phyloP scores from a whole-genome alignment of 2,329 filamentous ascomycete species.

The Helotiales sp. region DNA sequence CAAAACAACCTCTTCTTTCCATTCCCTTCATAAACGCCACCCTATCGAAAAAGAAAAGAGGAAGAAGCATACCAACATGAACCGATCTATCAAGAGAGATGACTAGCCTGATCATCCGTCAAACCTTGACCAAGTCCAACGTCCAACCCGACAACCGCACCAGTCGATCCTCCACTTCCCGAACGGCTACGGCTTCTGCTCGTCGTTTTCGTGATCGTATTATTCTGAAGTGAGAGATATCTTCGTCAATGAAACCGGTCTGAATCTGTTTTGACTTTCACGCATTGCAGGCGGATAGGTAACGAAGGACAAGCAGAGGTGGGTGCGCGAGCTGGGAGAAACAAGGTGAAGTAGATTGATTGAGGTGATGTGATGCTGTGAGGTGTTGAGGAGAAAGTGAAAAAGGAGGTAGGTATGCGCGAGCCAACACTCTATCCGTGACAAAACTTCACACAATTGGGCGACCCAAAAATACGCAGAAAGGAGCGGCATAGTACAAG shows the following conservation, averaged over 20 bases:
- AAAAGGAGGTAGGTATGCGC: constrained; percentile 32
- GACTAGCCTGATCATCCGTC: constrained; percentile 39
- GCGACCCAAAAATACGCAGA: constrained; percentile 35
- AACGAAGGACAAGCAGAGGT: constrained; percentile 18
- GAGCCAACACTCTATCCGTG: constrained; percentile 38
- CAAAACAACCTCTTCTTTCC: neutral
- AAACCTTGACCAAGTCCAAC: constrained; percentile 24
- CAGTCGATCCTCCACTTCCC: constrained; percentile 26
- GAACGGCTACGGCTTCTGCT: constrained; percentile 25
- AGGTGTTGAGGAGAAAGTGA: constrained; percentile 23
- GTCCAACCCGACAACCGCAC: constrained; percentile 29
- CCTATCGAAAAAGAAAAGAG: constrained; percentile 10
- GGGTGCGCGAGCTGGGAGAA: constrained; percentile 10
- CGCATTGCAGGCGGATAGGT: neutral
- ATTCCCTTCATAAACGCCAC: neutral
- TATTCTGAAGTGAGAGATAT: constrained; percentile 28
- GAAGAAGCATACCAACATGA: neutral
- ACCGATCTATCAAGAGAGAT: constrained; percentile 36
- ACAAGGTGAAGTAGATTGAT: constrained; percentile 2
- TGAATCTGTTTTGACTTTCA: neutral
- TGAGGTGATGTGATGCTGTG: constrained; percentile 22
- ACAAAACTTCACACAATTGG: constrained; percentile 31
- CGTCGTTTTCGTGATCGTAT: constrained; percentile 21
- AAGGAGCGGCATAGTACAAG: constrained; percentile 39
- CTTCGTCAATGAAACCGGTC: constrained; percentile 31